Base-by-base conservation (phyloP, 106 monocot genomes). In the Vanilla planifolia region DNA sequence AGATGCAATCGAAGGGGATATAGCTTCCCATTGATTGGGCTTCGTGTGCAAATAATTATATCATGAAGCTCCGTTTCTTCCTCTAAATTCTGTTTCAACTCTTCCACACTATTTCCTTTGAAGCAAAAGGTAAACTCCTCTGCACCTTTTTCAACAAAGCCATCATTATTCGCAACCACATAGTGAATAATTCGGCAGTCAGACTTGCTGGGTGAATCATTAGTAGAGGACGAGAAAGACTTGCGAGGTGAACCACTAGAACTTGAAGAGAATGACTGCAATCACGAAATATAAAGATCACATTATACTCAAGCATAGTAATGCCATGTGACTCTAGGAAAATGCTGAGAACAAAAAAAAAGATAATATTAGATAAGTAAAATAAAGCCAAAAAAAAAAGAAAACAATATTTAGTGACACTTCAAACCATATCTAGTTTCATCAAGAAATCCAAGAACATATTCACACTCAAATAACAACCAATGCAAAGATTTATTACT, bases 1-100 rank as follows among this genome's bases (percentile, higher is more conserved):
- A 83, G 63, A 16, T 60, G 67, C 56, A 83, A 71, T 34, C 21
- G 78, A 39, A 83, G 74, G 4, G 78, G 83, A 48, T 67, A 71
- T 11, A 83, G 83, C 63, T 71, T 73, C 14, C 78, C 78, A 47
- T 78, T 74, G 25, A 75, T 16, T 2, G 74, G 83, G 32, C 67
- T 78, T 4, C 60, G 43, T 4, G 69, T 67, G 51, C 85, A 85
- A 6, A 85, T 42, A 34, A 77, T 64, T 33, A 85, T 33, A 67
- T 80, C 69, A 26, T 46, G 22, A 16, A 77, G 48, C 30, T 62
- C 67, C 2, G 70, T 76, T 60, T 80, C 77, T 53, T 71, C 73
- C 58, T 85, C 70, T 67, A 85, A 63, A 32, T n/a, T 66, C 13
- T 51, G 35, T 0, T 51, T 71, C 67, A 85, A 26, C 26, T 80